Base-by-base conservation (phyloP, 2,329 filamentous ascomycete genomes). In the Fonsecaea nubica region DNA sequence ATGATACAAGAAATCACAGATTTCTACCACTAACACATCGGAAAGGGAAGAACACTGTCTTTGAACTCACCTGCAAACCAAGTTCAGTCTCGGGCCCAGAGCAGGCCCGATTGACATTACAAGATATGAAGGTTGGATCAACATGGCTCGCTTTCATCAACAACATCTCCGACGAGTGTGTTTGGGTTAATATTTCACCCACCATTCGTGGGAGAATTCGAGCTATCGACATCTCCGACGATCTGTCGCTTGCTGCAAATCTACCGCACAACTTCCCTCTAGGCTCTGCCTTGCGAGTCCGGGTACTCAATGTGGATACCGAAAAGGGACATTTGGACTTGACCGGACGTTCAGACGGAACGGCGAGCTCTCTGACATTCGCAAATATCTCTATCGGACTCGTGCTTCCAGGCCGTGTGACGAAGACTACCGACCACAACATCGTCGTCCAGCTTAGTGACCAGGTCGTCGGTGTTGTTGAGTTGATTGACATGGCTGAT, bases 21-120 rank as follows among this genome's bases (percentile, higher is more conserved):
- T 99, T 97, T 81, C 83, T 99, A 50, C 93, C 95, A 2, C 92
- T 99, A 74, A 91, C 91, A 42, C 94, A 98, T 79, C 87, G 93
- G 61, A 88, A 89, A 56, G 89, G 88, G 63, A 93, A 93, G 77
- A 89, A 90, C 53, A 82, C 87, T 0, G 90, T 97, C 1, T 91
- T 94, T 66, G 95, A 99, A 77, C 85, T 98, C 60, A 95, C 93
- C 3, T 87, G 90, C 3, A 97, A 93, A 79, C 85, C 87, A 38
- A 90, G 86, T 60, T 80, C 82, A 64, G 74, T 85, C 45, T 71
- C 81, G 53, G 77, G 80, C n/a, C 77, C 76, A 64, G 86, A 90
- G 65, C 77, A 89, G 48, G 83, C 88, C 61, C 81, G 89, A 0
- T 81, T 97, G 54, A 87, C 88, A 7, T 81, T 97, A 36, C 88